These are phyloP conservation scores for Sarocladium oryzae DNA, from an alignment of 2,329 filamentous ascomycete species.

Conservation along the genomic window DNA sequence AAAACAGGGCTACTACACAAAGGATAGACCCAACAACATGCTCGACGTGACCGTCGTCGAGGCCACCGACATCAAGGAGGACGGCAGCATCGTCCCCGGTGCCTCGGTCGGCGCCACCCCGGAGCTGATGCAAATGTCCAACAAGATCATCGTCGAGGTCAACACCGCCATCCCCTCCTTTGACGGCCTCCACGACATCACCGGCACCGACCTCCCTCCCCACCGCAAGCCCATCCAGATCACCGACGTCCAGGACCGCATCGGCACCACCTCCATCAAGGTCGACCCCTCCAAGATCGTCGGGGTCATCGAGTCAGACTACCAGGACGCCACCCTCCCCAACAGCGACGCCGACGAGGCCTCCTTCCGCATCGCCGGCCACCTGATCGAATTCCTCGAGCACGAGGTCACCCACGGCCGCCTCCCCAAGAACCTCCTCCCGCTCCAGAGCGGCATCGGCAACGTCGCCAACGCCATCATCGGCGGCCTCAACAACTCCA, in stretches of 20 bases:
- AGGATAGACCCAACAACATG: conserved; percentile 65
- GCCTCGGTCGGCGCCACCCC: conserved; percentile 80
- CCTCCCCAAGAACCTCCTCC: conserved; percentile 69
- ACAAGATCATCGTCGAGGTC: conserved; percentile 90
- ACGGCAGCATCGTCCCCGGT: conserved; percentile 82
- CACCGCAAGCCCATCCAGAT: conserved; percentile 78
- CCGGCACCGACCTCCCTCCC: conserved; percentile 78
- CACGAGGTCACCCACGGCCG: conserved; percentile 76
- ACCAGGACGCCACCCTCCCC: conserved; percentile 66
- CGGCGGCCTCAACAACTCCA: conserved; percentile 71
- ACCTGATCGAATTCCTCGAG: conserved; percentile 78
- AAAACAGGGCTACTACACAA: conserved; percentile 78
- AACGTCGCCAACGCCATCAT: conserved; percentile 93
- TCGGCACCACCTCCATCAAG: conserved; percentile 75
- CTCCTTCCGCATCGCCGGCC: conserved; percentile 65
- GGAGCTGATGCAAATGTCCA: conserved; percentile 82
- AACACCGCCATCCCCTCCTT: conserved; percentile 82
- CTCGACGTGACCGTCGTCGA: conserved; percentile 82
- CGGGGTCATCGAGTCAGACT: conserved; percentile 78
- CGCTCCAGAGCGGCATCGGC: conserved; percentile 81
- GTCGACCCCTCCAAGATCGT: conserved; percentile 80
- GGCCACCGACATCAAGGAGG: conserved; percentile 79
- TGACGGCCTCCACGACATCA: conserved; percentile 85
- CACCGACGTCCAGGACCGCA: conserved; percentile 79
- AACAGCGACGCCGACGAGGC: conserved; percentile 71